A percentile compares a stretch with the other conserved stretches of the same genome.
These are phyloP conservation scores for Pseudopyricularia javanii DNA, from an alignment of 2,329 filamentous ascomycete species.

Conservation along the genomic window DNA sequence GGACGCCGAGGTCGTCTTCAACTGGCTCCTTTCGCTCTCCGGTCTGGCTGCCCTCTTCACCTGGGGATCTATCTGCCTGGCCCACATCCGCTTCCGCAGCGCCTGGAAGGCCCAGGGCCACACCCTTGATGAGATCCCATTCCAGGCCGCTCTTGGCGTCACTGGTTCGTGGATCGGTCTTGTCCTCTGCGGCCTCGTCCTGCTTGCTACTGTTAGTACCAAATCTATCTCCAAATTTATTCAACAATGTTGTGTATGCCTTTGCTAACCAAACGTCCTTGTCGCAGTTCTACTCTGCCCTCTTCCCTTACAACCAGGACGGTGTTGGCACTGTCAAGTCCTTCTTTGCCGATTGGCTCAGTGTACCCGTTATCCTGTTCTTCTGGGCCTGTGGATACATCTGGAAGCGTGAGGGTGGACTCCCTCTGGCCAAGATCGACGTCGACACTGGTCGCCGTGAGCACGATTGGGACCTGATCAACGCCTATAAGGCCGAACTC, in stretches of 20 bases:
- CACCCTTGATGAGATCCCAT: conserved; percentile 52
- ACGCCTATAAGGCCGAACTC: conserved; percentile 30
- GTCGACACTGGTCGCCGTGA: conserved; percentile 53
- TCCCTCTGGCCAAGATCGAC: conserved; percentile 47
- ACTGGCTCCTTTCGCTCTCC: conserved; percentile 53
- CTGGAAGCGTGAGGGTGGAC: conserved; percentile 54
- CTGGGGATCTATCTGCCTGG: conserved; percentile 53
- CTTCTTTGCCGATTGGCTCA: conserved; percentile 43
- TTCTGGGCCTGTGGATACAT: conserved; percentile 45
- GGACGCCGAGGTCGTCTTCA: conserved; percentile 39
- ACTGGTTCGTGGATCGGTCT: conserved; percentile 52
- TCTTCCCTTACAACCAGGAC: conserved; percentile 21
- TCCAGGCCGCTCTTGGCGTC: conserved; percentile 45
- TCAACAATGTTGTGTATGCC: background rate
- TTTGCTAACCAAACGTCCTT: background rate
- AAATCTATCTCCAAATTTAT: background rate
- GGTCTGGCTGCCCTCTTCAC: conserved; percentile 52
- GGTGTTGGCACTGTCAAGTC: conserved; percentile 25
- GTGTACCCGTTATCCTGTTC: conserved; percentile 35
- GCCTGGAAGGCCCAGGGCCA: conserved; percentile 48
- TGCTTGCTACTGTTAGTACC: conserved; percentile 35
- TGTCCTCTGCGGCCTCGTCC: conserved; percentile 36
- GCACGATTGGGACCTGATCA: conserved; percentile 53
- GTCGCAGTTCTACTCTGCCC: conserved; percentile 34
- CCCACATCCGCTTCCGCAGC: conserved; percentile 54